Conservation (phyloP, 2,329 filamentous ascomycete species). For the Mycogone perniciosa region DNA sequence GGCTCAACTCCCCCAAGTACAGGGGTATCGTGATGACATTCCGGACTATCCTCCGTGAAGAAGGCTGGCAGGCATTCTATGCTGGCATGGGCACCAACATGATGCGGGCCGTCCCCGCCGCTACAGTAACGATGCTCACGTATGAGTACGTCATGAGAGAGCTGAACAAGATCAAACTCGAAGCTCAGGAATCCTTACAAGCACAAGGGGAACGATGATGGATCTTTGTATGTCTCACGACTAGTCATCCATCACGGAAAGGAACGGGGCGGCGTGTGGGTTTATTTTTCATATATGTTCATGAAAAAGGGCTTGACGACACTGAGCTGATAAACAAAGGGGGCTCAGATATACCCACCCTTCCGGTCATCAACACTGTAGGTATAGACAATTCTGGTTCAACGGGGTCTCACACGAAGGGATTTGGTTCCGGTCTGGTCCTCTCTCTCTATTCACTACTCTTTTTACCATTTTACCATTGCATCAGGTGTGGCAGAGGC, state of each 20-base stretch:
- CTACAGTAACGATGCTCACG: slow-evolving; percentile 95
- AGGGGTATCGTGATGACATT: slow-evolving; percentile 75
- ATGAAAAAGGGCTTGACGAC: no score
- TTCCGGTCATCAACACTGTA: slow-evolving; percentile 2
- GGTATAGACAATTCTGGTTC: slow-evolving; percentile 30
- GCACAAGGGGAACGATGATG: slow-evolving; percentile 19
- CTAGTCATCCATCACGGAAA: no score
- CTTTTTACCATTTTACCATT: slow-evolving; percentile 9
- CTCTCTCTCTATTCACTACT: slow-evolving; percentile 11
- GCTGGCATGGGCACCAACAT: slow-evolving; percentile 97
- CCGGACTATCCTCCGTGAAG: slow-evolving; percentile 77
- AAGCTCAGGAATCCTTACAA: slow-evolving; percentile 31
- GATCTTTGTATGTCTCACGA: no score
- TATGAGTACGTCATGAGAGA: slow-evolving; percentile 71
- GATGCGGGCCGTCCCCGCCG: slow-evolving; percentile 89
- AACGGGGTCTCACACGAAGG: slow-evolving; percentile 17
- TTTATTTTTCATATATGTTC: no score
- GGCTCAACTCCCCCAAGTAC: slow-evolving; percentile 49
- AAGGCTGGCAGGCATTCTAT: slow-evolving; percentile 95
- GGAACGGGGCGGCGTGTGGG: no score
- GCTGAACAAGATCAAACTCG: slow-evolving; percentile 38
- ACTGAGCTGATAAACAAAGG: no score
- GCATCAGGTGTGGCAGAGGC: slow-evolving; percentile 5
- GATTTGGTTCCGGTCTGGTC: slow-evolving; percentile 11
- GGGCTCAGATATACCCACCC: no score